Percentiles rank a stretch among this genome's conserved stretches.
These are phyloP conservation scores for Talaromyces amestolkiae DNA, from an alignment of 2,329 filamentous ascomycete species.

Conservation along the genomic window DNA sequence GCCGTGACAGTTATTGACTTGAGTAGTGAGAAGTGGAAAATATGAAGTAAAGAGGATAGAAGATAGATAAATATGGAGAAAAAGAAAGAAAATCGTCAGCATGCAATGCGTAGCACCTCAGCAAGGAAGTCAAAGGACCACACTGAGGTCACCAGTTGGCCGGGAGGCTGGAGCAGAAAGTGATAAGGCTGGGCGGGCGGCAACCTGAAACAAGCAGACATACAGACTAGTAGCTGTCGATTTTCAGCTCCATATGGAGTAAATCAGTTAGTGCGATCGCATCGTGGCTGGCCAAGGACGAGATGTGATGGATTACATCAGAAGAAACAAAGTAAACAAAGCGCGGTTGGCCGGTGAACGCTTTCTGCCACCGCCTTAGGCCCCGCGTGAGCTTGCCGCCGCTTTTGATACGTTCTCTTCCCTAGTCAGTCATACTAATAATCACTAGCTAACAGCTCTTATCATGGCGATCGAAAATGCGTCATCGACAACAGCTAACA, in stretches of 20 bases:
- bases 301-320: conserved; percentile 14
- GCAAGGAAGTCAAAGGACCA: neutral
- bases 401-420: neutral
- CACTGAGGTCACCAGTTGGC: conserved; percentile 2
- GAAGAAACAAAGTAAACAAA: conserved; percentile 20
- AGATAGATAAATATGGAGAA: neutral
- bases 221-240: neutral
- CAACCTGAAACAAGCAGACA: neutral
- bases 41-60: neutral
- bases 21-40: neutral
- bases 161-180: neutral
- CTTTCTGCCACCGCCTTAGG: conserved; percentile 23
- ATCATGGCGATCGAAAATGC: neutral
- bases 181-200: conserved; percentile 3
- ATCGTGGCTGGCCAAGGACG: neutral
- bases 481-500: neutral
- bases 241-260: conserved; percentile 8
- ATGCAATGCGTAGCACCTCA: neutral
- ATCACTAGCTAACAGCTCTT: neutral
- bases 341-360: conserved; percentile 21
- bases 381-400: neutral
- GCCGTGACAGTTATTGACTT: conserved; percentile 14
- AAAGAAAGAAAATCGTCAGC: neutral
- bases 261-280: neutral
- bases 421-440: too few species aligned